Evolutionary conservation across 352 stramenopile genomes (phyloP), one percentile per base, ranked within the genome.

Genomic region (Phytophthora pisi): DNA sequence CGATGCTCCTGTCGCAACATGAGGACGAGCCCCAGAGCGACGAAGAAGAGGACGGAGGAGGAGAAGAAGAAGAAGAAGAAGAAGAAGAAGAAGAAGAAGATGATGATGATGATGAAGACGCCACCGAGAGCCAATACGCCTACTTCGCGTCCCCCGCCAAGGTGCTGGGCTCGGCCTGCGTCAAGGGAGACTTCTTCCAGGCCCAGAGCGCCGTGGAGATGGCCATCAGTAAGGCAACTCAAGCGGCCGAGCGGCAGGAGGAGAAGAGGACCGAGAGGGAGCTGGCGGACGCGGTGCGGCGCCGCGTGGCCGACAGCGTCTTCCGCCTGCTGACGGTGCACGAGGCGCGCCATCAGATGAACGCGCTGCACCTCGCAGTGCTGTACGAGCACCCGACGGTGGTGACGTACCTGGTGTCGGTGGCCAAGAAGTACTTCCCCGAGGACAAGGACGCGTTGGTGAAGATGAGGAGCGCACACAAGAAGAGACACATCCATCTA

Each of bases 171-270:
- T 78, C 81, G 31, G 81, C 86, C 23, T 94, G 86, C 66, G 75
- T 94, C 45, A 89, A 91, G 64, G 86, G 86, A 18, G 86, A 94
- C 70, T 88, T 78, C 62, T 83, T 79, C 53, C 82, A 92, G 59
- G 86, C 79, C 20, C 84, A 91, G 50, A 88, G 66, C 50, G 79
- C 84, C 0, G 65, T 94, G 11, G 81, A 89, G 51, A 86, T 89
- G 66, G 74, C 79, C 3, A 63, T 92, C 2, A 78, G 70, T 36
- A 72, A 72, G 38, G 76, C 75, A 3, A 31, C 38, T 4, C 57
- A 66, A 42, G 63, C 63, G 1, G 72, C 57, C 3, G 66, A 81
- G 66, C 50, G 57, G 11, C 45, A 70, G 24, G 66, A 64, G 18
- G 57, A 79, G 30, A 74, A 70, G n/a, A 42, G 16, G 5, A 55